A percentile compares a stretch with the other conserved stretches of the same genome.
These are phyloP conservation scores for Phytophthora citricola DNA, from an alignment of 352 stramenopile species.

Conservation along the genomic window DNA sequence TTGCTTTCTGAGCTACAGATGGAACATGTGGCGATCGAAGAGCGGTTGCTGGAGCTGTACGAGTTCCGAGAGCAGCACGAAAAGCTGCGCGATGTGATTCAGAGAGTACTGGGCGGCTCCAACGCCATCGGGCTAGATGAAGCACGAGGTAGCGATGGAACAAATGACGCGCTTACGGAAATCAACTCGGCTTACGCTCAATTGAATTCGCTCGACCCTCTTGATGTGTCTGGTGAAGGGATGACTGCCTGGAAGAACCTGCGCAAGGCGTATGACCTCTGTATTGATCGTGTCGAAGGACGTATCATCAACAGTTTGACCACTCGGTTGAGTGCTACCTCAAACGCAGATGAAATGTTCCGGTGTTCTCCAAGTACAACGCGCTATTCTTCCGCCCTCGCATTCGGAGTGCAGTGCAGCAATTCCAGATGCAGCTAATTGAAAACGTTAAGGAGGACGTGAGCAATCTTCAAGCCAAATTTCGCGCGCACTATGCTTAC, in stretches of 20 bases:
- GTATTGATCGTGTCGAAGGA: constrained; percentile 93
- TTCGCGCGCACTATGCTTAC: constrained; percentile 95
- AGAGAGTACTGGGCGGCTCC: constrained; percentile 78
- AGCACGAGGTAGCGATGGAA: constrained; percentile 61
- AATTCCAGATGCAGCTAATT: constrained; percentile 99
- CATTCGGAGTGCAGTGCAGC: constrained; percentile 96
- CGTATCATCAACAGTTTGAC: constrained; percentile 92
- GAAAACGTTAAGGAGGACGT: constrained; percentile 98
- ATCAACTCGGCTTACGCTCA: constrained; percentile 92
- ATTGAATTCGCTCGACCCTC: constrained; percentile 76
- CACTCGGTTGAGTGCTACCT: constrained; percentile 85
- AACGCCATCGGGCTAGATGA: constrained; percentile 41
- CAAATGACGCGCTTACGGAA: constrained; percentile 82
- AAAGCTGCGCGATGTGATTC: constrained; percentile 89
- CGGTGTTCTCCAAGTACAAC: constrained; percentile 99
- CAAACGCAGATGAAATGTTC: constrained; percentile 96
- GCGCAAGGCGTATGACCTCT: constrained; percentile 90
- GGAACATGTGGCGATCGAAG: constrained; percentile 87
- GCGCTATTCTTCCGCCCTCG: constrained; percentile 96
- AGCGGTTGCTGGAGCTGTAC: constrained; percentile 87
- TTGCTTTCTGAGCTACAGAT: constrained; percentile 86
- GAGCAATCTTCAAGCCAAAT: constrained; percentile 96
- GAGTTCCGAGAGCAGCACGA: constrained; percentile 94
- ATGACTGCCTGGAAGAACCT: constrained; percentile 86
- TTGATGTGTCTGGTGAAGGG: constrained; percentile 89